Conservation (phyloP, 176 grass and related monocot genomes). For the Ensete ventricosum region DNA sequence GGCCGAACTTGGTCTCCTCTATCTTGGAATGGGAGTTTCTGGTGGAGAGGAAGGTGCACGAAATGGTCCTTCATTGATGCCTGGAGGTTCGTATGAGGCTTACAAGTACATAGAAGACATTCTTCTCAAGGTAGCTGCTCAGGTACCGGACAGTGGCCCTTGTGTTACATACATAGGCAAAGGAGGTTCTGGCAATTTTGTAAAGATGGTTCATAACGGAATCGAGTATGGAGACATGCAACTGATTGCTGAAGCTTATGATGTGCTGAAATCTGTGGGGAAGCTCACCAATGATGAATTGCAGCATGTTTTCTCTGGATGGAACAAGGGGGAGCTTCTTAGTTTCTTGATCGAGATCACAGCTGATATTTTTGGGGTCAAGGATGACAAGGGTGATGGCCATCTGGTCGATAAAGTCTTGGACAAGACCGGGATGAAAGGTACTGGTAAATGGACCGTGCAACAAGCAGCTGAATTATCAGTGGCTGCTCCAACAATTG, state of each 20-base stretch:
- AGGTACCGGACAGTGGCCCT: constrained; percentile 10
- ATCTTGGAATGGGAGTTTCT: constrained; percentile 18
- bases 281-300: constrained; percentile 8
- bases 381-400: constrained; percentile 15
- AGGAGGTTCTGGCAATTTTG: constrained; percentile 15
- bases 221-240: constrained; percentile 21
- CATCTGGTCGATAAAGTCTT: constrained; percentile 14
- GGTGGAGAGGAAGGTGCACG: constrained; percentile 14
- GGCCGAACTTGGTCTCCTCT: constrained; percentile 3
- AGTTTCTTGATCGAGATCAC: constrained; percentile 18
- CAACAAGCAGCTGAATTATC: constrained; percentile 16
- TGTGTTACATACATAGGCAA: constrained; percentile 16
- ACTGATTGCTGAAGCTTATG: constrained; percentile 18
- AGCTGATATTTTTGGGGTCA: constrained; percentile 10
- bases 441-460: constrained; percentile 15
- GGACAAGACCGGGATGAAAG: constrained; percentile 16
- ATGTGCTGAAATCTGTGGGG: constrained; percentile 12
- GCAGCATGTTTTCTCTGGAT: constrained; percentile 12
- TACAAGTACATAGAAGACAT: constrained; percentile 16
- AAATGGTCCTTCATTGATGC: constrained; percentile 14
- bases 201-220: constrained; percentile 16
- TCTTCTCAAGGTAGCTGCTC: constrained; percentile 15
- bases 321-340: constrained; percentile 19
- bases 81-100: constrained; percentile 11
- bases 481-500: constrained; percentile 14